A percentile compares a stretch with the other conserved stretches of the same genome.
Conservation (phyloP, 495 filamentous ascomycete species). For the Hypoxylon lenormandii region DNA sequence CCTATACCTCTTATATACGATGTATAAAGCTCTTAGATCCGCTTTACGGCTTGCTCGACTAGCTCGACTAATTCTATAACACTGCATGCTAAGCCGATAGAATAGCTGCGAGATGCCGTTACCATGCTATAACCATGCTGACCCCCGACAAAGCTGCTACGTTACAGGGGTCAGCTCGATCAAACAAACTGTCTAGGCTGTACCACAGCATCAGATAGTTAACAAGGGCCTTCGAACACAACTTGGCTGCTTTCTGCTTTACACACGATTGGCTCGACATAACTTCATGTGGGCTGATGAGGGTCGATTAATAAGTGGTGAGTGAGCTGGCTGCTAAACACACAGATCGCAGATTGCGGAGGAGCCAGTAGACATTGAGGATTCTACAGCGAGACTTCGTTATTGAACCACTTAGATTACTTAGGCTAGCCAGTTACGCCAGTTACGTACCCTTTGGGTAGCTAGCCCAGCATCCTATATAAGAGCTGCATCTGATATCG, state of each 20-base stretch:
- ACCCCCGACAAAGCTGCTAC: slow-evolving; percentile 27
- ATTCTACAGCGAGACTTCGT: slow-evolving; percentile 17
- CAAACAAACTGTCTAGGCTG: slow-evolving; percentile 31
- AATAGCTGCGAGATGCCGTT: slow-evolving; percentile 41
- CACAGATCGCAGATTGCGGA: slow-evolving; percentile 16
- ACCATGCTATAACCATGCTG: slow-evolving; percentile 28
- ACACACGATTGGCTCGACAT: slow-evolving; percentile 32
- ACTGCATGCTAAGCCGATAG: slow-evolving; percentile 32
- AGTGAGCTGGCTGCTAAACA: slow-evolving; percentile 35
- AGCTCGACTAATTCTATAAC: slow-evolving; percentile 2
- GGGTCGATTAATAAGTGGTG: slow-evolving; percentile 31
- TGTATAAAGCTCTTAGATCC: neutral
- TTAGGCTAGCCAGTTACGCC: too few relatives aligned
- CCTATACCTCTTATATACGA: too few relatives aligned
- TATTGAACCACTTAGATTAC: slow-evolving; percentile 9
- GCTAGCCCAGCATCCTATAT: slow-evolving; percentile 10
- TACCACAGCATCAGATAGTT: slow-evolving; percentile 41
- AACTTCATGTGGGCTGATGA: slow-evolving; percentile 31
- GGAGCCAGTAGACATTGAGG: slow-evolving; percentile 22
- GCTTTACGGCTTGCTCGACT: neutral
- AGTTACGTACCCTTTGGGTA: neutral
- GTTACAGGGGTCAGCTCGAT: slow-evolving; percentile 37
- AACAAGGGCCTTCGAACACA: slow-evolving; percentile 21
- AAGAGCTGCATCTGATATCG: slow-evolving; percentile 16
- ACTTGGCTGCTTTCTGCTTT: slow-evolving; percentile 1